Conservation (phyloP, 139 green algal species). For the Chlorella vulgaris region DNA sequence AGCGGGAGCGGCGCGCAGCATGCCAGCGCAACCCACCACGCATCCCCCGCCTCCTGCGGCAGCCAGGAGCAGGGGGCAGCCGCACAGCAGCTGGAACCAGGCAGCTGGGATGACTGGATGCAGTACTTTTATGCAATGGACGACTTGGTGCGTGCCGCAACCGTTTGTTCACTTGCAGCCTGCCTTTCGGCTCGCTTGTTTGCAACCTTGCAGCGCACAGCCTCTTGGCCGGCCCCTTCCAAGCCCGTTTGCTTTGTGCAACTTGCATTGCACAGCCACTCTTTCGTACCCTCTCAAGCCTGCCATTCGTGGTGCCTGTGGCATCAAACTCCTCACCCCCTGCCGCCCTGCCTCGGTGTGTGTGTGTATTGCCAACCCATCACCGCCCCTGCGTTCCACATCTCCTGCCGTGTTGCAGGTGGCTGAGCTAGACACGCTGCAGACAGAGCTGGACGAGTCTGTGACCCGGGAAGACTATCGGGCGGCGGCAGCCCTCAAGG, state of each 20-base stretch:
- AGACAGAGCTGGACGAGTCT: conserved; percentile 34
- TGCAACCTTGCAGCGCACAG: neutral
- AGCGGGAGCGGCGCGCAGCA: neutral
- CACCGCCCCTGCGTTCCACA: too few species aligned
- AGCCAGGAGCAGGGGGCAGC: neutral
- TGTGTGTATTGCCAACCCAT: too few species aligned
- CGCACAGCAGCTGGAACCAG: neutral
- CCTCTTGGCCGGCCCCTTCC: too few species aligned
- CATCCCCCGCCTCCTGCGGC: too few species aligned
- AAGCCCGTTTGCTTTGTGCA: too few species aligned
- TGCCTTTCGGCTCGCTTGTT: neutral
- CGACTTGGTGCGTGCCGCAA: conserved; percentile 10
- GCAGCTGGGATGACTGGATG: conserved; percentile 30
- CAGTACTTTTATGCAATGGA: conserved; percentile 15
- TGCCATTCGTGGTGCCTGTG: too few species aligned
- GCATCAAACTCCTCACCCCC: too few species aligned
- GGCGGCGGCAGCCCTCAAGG: conserved; percentile 31
- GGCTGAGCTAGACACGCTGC: conserved; percentile 15
- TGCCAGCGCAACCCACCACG: neutral
- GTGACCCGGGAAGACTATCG: conserved; percentile 41
- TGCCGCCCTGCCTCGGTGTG: too few species aligned
- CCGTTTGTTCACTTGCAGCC: neutral
- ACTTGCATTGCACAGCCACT: too few species aligned
- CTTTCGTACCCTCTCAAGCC: too few species aligned
- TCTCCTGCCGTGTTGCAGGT: too few species aligned